Percentiles rank a stretch among this genome's conserved stretches.
These are phyloP conservation scores for Tinospora cordifolia DNA, from an alignment of 164 flowering plant species.

Conservation along the genomic window DNA sequence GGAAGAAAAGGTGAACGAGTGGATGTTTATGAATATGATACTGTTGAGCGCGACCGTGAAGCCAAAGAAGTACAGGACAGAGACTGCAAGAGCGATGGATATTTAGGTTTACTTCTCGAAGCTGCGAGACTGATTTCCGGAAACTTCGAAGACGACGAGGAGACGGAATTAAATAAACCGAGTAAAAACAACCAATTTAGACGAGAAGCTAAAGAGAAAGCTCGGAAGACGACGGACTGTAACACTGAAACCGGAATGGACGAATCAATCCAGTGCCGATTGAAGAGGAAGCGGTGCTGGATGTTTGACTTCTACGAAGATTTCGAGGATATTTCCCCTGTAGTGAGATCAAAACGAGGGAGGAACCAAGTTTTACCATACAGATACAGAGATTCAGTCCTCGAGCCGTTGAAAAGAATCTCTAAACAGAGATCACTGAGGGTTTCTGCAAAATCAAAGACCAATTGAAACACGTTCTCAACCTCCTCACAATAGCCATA, in stretches of 20 bases:
- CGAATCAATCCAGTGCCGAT: background rate
- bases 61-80: background rate
- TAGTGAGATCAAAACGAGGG: conserved; percentile 44
- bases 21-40: conserved; percentile 1
- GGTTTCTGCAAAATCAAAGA: conserved; percentile 15
- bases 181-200: background rate
- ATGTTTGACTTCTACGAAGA: conserved; percentile 17
- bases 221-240: background rate
- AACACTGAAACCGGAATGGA: background rate
- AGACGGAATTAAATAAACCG: conserved; percentile 1
- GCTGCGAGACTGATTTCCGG: conserved; percentile 39
- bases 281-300: conserved; percentile 9
- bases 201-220: background rate
- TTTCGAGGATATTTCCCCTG: conserved; percentile 36
- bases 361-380: conserved; percentile 43
- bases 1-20: background rate
- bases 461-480: background rate
- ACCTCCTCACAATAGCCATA: conserved; percentile 7
- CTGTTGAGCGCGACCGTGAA: conserved; percentile 2
- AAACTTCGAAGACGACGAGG: conserved; percentile 17
- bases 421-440: conserved; percentile 10
- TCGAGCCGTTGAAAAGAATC: conserved; percentile 36
- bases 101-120: conserved; percentile 32
- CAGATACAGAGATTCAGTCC: conserved; percentile 42
- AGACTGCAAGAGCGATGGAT: conserved; percentile 14